Percentiles rank a stretch among this genome's conserved stretches.
These are phyloP conservation scores for Corinectria fuckeliana DNA, from an alignment of 2,329 filamentous ascomycete species.

Conservation along the genomic window DNA sequence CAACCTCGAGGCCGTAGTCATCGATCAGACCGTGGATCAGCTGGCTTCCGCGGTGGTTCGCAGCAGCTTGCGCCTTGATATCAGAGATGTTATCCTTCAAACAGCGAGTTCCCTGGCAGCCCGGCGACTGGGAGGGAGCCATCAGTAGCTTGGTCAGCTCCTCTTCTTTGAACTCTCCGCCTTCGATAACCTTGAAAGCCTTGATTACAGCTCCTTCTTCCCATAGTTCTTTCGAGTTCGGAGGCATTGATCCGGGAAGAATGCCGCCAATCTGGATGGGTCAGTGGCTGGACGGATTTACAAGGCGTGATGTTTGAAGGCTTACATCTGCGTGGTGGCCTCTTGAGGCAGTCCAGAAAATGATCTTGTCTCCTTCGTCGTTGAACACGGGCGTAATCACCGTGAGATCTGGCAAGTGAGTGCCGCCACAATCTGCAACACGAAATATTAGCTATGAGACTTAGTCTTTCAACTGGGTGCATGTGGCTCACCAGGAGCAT, in stretches of 20 bases:
- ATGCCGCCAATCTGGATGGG: slow-evolving; percentile 69
- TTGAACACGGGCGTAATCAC: slow-evolving; percentile 80
- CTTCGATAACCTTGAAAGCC: slow-evolving; percentile 72
- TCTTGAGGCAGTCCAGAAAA: slow-evolving; percentile 80
- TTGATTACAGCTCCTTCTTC: slow-evolving; percentile 68
- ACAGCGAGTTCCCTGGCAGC: slow-evolving; percentile 78
- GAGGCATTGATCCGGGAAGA: slow-evolving; percentile 79
- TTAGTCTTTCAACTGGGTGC: background rate
- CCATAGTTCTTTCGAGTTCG: slow-evolving; percentile 67
- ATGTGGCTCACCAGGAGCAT: slow-evolving; percentile 62
- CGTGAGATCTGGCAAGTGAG: slow-evolving; percentile 81
- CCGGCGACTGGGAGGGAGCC: slow-evolving; percentile 74
- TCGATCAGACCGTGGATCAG: slow-evolving; percentile 75
- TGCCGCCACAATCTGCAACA: slow-evolving; percentile 71
- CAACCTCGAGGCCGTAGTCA: slow-evolving; percentile 77
- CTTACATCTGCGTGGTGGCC: slow-evolving; percentile 75
- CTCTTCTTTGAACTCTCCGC: slow-evolving; percentile 77
- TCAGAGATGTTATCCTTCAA: slow-evolving; percentile 82
- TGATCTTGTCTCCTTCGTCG: slow-evolving; percentile 65
- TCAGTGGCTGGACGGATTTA: background rate
- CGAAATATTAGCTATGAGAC: background rate
- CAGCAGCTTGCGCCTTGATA: slow-evolving; percentile 80
- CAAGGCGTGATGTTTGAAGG: no score
- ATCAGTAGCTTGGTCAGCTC: slow-evolving; percentile 73
- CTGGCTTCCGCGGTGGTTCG: slow-evolving; percentile 82